Percentiles rank a stretch among this genome's conserved stretches.
phyloP scores from a whole-genome alignment of 441 rosid genomes.

The Gossypium trilobum region DNA sequence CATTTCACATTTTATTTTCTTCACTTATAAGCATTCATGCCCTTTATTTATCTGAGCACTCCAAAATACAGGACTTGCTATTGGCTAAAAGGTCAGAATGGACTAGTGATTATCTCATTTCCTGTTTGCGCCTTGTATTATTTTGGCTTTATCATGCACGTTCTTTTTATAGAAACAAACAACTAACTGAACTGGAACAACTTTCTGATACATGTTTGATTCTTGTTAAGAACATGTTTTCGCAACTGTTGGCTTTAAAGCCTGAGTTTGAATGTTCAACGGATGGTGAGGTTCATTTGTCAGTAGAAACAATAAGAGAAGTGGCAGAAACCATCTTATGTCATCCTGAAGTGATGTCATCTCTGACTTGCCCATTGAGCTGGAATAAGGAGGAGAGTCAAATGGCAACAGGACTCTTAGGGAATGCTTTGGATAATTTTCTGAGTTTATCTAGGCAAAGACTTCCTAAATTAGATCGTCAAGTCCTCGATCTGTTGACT shows the following conservation, averaged over 20 bases:
- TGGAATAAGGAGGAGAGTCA: constrained; percentile 25
- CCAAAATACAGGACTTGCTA: constrained; percentile 46
- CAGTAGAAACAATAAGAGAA: constrained; percentile 34
- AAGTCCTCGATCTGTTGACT: constrained; percentile 48
- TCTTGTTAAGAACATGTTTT: constrained; percentile 49
- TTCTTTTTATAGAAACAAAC: constrained; percentile 34
- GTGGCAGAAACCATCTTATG: constrained; percentile 47
- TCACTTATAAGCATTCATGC: constrained; percentile 33
- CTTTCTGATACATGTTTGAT: constrained; percentile 51
- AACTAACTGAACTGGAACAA: constrained; percentile 34
- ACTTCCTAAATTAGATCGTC: constrained; percentile 49
- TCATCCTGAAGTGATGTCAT: constrained; percentile 53
- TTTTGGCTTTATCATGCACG: constrained; percentile 67
- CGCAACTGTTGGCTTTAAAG: constrained; percentile 32
- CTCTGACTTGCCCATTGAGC: constrained; percentile 45
- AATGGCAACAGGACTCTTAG: constrained; percentile 20
- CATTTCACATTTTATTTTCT: constrained; percentile 70
- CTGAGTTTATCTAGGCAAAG: constrained; percentile 32
- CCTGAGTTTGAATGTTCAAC: constrained; percentile 24
- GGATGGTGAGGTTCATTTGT: constrained; percentile 21
- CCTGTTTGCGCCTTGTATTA: constrained; percentile 46
- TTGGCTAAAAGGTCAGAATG: constrained; percentile 46
- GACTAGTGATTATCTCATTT: constrained; percentile 33
- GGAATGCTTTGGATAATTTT: constrained; percentile 33
- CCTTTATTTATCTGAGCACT: constrained; percentile 28